Base-by-base conservation (phyloP, 192 early-diverging fungal species). In the Coemansia sp. region DNA sequence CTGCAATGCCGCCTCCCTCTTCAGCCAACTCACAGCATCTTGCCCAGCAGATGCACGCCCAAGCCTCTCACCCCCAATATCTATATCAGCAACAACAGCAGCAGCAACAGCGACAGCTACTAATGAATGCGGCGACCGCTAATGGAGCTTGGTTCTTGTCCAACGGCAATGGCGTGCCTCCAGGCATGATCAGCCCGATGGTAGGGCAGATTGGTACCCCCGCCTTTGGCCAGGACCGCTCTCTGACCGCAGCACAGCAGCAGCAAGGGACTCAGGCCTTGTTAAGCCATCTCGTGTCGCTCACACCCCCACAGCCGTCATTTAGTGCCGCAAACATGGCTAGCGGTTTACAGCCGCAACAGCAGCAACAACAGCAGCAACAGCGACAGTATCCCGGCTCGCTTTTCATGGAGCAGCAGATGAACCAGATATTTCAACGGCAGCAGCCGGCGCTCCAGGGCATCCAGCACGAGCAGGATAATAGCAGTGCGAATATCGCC, bases 81-180 rank as follows among this genome's bases (percentile, higher is more conserved):
- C 24, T 69, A 18, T 69, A 77, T 34, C 80, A 82, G 31, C 75
- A 67, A 57, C 70, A 64, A 55, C 65, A 63, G 31, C 74, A 76
- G 57, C 70, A 64, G 52, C 65, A 63, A 34, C 41, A 42, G n/a
- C 64, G 22, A 18, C 40, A 44, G 40, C 64, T 44, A 22, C 63
- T 55, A 24, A 16, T 55, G 51, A 67, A 67, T 40, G 66, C 34
- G 18, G n/a, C 44, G 8, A n/a, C 33, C n/a, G 36, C 49, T 31
- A 57, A 57, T 31, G 27, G 54, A 11, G 24, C 8, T 12, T 57
- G 54, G 54, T 31, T 57, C 54, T 11, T 57, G 54, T 29, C 54
- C 5, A 15, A 13, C 24, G 31, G 11, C 11, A 57, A 52, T 20
- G 22, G 54, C 15, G 6, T 57, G 54, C 54, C 54, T 27, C 54